A percentile compares a stretch with the other conserved stretches of the same genome.
Conservation (phyloP, 176 grass and related monocot genomes). For the Triticum aestivum region IWGSC_CS_RefSeq_v2.1 NC_057798.1:740110635-740111134, state of each 20-base stretch:
- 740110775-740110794: no score
- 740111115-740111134: neutral
- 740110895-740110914: no score
- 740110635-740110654: neutral
- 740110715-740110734: neutral
- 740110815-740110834: no score
- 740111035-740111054: neutral
- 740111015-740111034: neutral
- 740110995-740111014: neutral
- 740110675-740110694: neutral
- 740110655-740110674: neutral
- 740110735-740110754: neutral
- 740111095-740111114: no score
- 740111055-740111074: neutral
- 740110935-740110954: no score
- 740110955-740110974: no score
- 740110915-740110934: no score
- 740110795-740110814: no score
- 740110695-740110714: neutral
- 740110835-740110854: no score
- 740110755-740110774: neutral
- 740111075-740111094: neutral
- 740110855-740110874: no score
- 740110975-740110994: neutral
- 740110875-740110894: no score